These are phyloP conservation scores for Gymnopilus junonius DNA, from an alignment of 768 basidiomycete genomes.

Conservation along the genomic window DNA sequence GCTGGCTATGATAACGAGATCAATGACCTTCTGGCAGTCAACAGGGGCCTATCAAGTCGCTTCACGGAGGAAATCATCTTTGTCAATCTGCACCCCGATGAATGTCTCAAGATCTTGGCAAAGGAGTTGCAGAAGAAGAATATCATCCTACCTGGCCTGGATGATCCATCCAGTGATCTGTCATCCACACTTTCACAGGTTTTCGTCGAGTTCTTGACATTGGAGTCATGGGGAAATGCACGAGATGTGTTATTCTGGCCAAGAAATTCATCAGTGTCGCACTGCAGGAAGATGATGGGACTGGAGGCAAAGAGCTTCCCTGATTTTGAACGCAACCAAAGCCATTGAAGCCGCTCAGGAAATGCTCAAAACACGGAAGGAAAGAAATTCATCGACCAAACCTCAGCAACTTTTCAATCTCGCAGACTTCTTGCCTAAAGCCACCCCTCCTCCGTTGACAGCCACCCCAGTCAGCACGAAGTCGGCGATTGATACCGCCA, in stretches of 20 bases:
- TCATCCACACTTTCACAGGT: neutral
- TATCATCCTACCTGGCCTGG: conserved; percentile 42
- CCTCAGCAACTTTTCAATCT: neutral
- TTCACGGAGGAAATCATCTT: conserved; percentile 67
- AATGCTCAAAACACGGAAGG: conserved; percentile 1
- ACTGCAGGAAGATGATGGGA: conserved; percentile 14
- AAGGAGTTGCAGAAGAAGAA: conserved; percentile 50
- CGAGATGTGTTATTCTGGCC: conserved; percentile 60
- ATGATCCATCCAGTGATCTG: conserved; percentile 34
- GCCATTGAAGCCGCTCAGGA: neutral
- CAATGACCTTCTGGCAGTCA: conserved; percentile 59
- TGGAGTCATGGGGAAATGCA: conserved; percentile 72
- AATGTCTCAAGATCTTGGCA: conserved; percentile 54
- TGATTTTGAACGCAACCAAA: neutral
- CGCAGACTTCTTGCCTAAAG: neutral
- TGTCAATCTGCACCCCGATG: conserved; percentile 49
- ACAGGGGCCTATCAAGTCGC: conserved; percentile 68
- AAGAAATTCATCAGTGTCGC: conserved; percentile 44
- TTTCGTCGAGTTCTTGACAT: conserved; percentile 38
- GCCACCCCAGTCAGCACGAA: neutral
- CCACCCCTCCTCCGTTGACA: neutral
- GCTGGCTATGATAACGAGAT: conserved; percentile 76
- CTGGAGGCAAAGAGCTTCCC: conserved; percentile 12
- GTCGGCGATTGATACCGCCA: neutral
- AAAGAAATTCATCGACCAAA: neutral